Evolutionary conservation across 1,139 yeast species (phyloP).

Genomic region (Candida frijolesensis): DNA sequence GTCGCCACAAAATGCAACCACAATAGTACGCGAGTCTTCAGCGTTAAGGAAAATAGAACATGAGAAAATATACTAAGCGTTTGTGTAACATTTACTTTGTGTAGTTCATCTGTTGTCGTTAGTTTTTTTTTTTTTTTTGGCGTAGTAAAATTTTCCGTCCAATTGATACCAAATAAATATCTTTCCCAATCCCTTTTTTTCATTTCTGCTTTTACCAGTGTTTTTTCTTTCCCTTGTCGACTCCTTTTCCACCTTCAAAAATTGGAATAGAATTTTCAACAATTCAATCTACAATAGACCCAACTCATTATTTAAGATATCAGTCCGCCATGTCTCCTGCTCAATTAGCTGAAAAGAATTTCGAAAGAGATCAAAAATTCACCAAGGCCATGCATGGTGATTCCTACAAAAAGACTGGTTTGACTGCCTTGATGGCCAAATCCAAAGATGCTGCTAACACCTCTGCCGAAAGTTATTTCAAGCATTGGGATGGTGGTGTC

Average conservation of each 20-base stretch:
- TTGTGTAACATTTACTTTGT: no score
- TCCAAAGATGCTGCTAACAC: conserved; percentile 75
- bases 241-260: neutral
- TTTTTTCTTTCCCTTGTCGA: neutral
- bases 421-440: conserved; percentile 76
- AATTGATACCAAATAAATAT: neutral
- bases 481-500: conserved; percentile 94
- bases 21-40: no score
- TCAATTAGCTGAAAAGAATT: conserved; percentile 35
- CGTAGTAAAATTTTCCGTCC: neutral
- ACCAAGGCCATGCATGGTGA: conserved; percentile 88
- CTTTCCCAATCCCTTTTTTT: neutral
- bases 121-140: no score
- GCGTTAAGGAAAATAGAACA: no score
- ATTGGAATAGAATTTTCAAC: neutral
- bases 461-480: conserved; percentile 88
- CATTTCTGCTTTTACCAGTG: neutral
- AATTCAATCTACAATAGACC: conserved; percentile 6
- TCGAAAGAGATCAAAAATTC: conserved; percentile 59
- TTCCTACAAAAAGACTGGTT: conserved; percentile 66
- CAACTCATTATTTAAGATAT: conserved; percentile 9
- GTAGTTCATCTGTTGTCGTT: no score
- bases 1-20: no score
- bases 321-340: conserved; percentile 14
- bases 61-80: no score